Conservation (phyloP, 2,329 filamentous ascomycete genomes). For the Cladosporium sp. region DNA sequence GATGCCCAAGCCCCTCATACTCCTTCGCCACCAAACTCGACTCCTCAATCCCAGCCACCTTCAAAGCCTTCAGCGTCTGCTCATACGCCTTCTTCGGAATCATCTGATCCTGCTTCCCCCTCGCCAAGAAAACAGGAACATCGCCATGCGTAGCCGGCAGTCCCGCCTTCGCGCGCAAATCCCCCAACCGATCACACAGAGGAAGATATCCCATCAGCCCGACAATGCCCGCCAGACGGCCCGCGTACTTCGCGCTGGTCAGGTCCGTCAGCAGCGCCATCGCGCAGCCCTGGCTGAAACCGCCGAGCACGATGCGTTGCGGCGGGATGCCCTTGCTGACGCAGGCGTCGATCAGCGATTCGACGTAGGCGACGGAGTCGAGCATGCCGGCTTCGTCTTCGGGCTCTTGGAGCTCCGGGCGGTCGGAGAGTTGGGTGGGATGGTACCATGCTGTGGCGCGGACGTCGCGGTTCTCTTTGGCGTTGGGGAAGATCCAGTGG, state of each 20-base stretch:
- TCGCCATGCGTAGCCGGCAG: constrained; percentile 40
- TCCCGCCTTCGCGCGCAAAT: constrained; percentile 42
- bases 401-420: constrained; percentile 48
- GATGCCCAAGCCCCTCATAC: constrained; percentile 54
- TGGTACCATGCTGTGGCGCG: constrained; percentile 52
- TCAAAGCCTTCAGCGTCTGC: constrained; percentile 45
- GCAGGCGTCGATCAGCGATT: constrained; percentile 46
- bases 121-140: constrained; percentile 50
- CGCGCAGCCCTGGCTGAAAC: constrained; percentile 53
- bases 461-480: constrained; percentile 49
- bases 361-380: constrained; percentile 44
- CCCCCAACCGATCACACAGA: constrained; percentile 42
- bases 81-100: constrained; percentile 49
- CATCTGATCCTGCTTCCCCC: constrained; percentile 51
- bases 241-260: constrained; percentile 42
- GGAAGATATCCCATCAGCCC: constrained; percentile 54
- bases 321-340: constrained; percentile 45
- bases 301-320: constrained; percentile 49
- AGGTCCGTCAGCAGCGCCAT: constrained; percentile 49
- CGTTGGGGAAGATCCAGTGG: constrained; percentile 55
- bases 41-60: constrained; percentile 44
- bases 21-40: constrained; percentile 46
- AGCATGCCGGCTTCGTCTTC: constrained; percentile 52
- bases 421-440: constrained; percentile 42
- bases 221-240: constrained; percentile 45